Conservation (phyloP, 495 filamentous ascomycete species). For the Lepidopterella palustris region DNA sequence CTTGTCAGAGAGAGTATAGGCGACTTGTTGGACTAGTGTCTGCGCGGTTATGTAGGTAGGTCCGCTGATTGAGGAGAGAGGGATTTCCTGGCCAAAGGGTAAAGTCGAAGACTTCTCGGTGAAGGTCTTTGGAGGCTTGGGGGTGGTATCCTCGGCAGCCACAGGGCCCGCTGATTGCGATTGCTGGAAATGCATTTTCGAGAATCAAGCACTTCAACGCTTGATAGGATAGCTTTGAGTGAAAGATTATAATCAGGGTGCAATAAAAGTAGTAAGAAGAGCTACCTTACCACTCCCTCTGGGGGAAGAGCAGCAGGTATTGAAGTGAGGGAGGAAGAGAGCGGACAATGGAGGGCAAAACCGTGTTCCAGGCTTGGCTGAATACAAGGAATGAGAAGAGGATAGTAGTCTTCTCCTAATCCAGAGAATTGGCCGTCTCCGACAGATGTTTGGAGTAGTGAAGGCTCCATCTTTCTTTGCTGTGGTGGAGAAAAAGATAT, state of each 20-base stretch:
- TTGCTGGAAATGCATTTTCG: conserved; percentile 27
- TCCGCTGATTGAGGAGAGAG: conserved; percentile 66
- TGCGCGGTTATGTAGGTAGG: conserved; percentile 89
- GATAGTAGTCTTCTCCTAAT: too few relatives aligned
- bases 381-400: too few relatives aligned
- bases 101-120: conserved; percentile 45
- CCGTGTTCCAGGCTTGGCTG: too few relatives aligned
- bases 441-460: too few relatives aligned
- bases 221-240: neutral
- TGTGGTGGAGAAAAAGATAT: too few relatives aligned
- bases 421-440: too few relatives aligned
- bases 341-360: too few relatives aligned
- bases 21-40: conserved; percentile 88
- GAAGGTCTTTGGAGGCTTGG: conserved; percentile 10
- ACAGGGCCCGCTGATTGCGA: conserved; percentile 23
- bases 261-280: too few relatives aligned
- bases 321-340: too few relatives aligned
- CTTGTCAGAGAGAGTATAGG: conserved; percentile 88
- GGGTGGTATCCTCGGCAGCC: conserved; percentile 6
- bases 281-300: too few relatives aligned
- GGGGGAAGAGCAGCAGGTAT: too few relatives aligned
- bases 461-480: too few relatives aligned
- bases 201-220: neutral
- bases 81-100: conserved; percentile 55
- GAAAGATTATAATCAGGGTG: neutral